Evolutionary conservation across 2,329 filamentous ascomycete species (phyloP), one percentile per base, ranked within the genome.

Genomic region (Didymosphaeria variabile): DNA sequence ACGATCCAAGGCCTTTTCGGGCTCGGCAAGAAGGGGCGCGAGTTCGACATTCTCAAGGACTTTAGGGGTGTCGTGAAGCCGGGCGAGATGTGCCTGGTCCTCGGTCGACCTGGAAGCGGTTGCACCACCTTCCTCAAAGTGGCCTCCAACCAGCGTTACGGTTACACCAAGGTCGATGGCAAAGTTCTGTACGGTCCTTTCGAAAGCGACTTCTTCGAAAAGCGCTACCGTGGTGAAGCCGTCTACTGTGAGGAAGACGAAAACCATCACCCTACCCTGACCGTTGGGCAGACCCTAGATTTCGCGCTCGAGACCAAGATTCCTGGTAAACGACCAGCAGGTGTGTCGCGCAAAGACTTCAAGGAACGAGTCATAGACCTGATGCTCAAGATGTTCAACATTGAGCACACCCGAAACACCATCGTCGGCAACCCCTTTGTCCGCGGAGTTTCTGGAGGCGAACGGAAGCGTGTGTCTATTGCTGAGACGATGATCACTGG

Each of bases 371-470:
- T 96, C 59, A 82, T 94, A 62, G 85, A 87, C 19, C 87, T 90
- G 71, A 83, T 97, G 61, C 83, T 97, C 55, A 92, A 92, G 72
- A 95, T 96, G 91, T 96, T 97, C 83, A 95, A 94, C 74, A 97
- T 97, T 57, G 91, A 94, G 76, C 93, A 97, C 77, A 96, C 93
- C 0, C 86, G 88, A 55, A 87, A 93, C 74, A 97, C 94, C 0
- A 88, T 94, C 32, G 92, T 97, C 29, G 94, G 94, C 8, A 91
- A 95, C 64, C 86, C 88, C 0, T 93, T 94, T 64, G 86, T 95
- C 21, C 89, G 91, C 54, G 93, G 93, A 75, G 85, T 96, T 0
- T 92, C 88, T 49, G 93, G 91, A 63, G 91, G 90, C 58, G 92
- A 94, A 79, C 84, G 90, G 58, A 93, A 93, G 80, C 88, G 91